Evolutionary conservation across 176 grass and related monocot species (phyloP).

Genomic region (Ampelocalamus luodianensis): DNA sequence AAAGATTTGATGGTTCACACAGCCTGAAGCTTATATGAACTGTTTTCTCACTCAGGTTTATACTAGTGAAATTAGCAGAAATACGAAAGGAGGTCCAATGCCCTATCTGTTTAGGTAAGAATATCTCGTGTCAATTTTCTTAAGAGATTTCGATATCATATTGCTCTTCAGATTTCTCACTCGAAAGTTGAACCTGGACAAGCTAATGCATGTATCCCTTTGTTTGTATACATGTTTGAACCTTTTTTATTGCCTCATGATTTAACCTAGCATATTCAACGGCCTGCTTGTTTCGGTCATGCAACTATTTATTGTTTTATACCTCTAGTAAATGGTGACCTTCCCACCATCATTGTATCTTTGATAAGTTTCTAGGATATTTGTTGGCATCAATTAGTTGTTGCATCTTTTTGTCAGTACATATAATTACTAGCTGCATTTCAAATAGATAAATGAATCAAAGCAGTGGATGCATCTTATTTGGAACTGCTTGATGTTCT

Average conservation of each 20-base stretch:
- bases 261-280: slow-evolving; percentile 21
- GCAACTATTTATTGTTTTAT: background rate
- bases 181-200: slow-evolving; percentile 22
- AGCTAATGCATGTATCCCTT: slow-evolving; percentile 17
- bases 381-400: background rate
- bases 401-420: slow-evolving; percentile 11
- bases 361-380: slow-evolving; percentile 33
- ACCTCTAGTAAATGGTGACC: background rate
- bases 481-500: background rate
- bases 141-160: background rate
- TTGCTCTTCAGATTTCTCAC: slow-evolving; percentile 9
- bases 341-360: background rate
- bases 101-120: slow-evolving; percentile 77
- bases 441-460: slow-evolving; percentile 20
- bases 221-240: background rate
- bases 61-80: slow-evolving; percentile 65
- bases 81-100: slow-evolving; percentile 73
- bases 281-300: slow-evolving; percentile 9
- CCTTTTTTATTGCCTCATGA: background rate
- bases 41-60: slow-evolving; percentile 54
- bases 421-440: background rate
- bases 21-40: slow-evolving; percentile 36
- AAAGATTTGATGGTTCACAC: slow-evolving; percentile 36
- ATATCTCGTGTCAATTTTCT: background rate
- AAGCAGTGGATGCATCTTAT: background rate